These are phyloP conservation scores for Millerozyma miso DNA, from an alignment of 805 yeast species.

Conservation along the genomic window DNA sequence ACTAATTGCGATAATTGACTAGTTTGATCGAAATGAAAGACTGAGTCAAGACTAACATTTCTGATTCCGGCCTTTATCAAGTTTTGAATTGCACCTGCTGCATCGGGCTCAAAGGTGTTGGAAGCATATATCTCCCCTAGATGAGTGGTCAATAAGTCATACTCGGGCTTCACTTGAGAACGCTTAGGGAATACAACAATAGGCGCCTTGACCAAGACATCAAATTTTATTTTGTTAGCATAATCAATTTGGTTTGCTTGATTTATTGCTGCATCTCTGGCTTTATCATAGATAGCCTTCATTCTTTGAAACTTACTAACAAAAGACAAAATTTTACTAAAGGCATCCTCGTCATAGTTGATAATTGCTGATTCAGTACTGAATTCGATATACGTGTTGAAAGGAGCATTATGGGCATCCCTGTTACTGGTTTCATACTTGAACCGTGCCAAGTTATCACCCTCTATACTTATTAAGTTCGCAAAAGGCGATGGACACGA, in stretches of 20 bases:
- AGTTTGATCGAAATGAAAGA: constrained; percentile 43
- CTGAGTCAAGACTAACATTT: constrained; percentile 64
- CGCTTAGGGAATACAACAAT: constrained; percentile 72
- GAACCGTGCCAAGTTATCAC: constrained; percentile 75
- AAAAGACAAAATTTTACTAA: constrained; percentile 61
- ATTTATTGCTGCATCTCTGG: constrained; percentile 82
- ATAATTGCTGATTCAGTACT: constrained; percentile 72
- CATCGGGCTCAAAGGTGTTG: constrained; percentile 48
- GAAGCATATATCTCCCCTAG: constrained; percentile 77
- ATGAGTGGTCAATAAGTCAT: constrained; percentile 64
- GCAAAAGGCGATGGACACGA: constrained; percentile 57
- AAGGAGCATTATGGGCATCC: constrained; percentile 43
- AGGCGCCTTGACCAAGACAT: constrained; percentile 75
- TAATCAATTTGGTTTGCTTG: constrained; percentile 66
- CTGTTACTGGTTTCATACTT: constrained; percentile 75
- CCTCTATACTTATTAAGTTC: constrained; percentile 73
- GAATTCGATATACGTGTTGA: constrained; percentile 55
- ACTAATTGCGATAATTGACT: constrained; percentile 61
- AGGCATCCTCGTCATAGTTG: constrained; percentile 78
- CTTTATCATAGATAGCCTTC: constrained; percentile 86
- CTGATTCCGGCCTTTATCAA: constrained; percentile 64
- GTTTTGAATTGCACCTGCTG: constrained; percentile 38
- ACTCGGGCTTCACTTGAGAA: constrained; percentile 36
- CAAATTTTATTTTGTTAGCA: constrained; percentile 62
- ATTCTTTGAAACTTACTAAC: constrained; percentile 72